Conservation (phyloP, 805 yeast species). For the Pachysolen tannophilus region DNA sequence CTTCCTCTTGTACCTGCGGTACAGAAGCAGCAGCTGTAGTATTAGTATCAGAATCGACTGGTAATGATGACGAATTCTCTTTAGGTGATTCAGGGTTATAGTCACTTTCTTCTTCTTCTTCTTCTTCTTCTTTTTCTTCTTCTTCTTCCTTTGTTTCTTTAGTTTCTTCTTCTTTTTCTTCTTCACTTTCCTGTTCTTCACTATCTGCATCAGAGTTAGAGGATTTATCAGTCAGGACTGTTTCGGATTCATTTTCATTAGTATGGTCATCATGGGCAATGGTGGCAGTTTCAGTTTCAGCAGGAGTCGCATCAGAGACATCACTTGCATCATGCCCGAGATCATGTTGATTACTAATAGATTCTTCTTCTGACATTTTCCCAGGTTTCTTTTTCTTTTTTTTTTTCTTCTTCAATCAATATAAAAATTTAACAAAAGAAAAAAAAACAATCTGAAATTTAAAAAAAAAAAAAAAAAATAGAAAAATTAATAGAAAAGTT, state of each 20-base stretch:
- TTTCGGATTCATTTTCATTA: not conserved
- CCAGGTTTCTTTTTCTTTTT: slow-evolving; percentile 23
- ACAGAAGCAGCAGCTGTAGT: not conserved
- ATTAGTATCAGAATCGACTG: too few relatives aligned
- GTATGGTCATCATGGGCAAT: too few relatives aligned
- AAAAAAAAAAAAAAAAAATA: too few relatives aligned
- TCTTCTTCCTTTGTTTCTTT: not conserved
- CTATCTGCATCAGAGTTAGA: not conserved
- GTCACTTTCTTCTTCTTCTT: slow-evolving; percentile 5
- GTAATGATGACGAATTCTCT: too few relatives aligned
- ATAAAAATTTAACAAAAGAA: too few relatives aligned
- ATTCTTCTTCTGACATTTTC: slow-evolving; percentile 33
- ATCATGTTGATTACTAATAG: too few relatives aligned
- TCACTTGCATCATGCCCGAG: too few relatives aligned
- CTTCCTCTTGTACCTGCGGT: slow-evolving; percentile 12
- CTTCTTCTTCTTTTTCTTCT: not conserved
- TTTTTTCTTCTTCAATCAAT: too few relatives aligned
- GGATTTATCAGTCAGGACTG: not conserved
- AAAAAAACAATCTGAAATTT: too few relatives aligned
- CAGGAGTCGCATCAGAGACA: too few relatives aligned
- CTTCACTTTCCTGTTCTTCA: slow-evolving; percentile 1
- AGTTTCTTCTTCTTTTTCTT: not conserved
- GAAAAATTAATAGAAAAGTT: too few relatives aligned
- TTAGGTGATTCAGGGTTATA: slow-evolving; percentile 8
- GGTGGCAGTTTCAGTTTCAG: too few relatives aligned